phyloP scores from a whole-genome alignment of 805 yeast species.

The Huiozyma naganishii region DNA sequence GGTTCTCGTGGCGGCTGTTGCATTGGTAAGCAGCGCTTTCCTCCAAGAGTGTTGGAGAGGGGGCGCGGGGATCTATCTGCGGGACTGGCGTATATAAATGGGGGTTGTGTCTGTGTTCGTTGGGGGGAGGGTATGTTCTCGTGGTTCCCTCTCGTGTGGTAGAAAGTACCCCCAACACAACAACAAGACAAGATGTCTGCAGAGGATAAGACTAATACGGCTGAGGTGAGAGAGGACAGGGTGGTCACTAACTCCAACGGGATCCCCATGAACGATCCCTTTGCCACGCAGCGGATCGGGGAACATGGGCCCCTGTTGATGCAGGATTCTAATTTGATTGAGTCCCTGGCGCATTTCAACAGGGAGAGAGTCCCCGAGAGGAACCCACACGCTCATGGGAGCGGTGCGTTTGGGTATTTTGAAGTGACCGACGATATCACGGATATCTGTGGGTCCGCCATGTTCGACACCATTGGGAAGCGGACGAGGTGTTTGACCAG shows the following conservation, averaged over 20 bases:
- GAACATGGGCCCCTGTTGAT: slow-evolving; percentile 68
- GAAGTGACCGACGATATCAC: slow-evolving; percentile 81
- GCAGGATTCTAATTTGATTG: slow-evolving; percentile 75
- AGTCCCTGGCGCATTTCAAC: slow-evolving; percentile 77
- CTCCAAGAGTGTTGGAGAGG: background rate
- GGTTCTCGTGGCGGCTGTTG: no score
- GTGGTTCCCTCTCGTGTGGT: background rate
- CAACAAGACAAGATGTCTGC: background rate
- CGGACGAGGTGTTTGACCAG: slow-evolving; percentile 63
- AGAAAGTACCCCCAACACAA: background rate
- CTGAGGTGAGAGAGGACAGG: slow-evolving; percentile 32
- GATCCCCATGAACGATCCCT: slow-evolving; percentile 64
- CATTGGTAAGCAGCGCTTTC: no score
- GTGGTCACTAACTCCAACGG: slow-evolving; percentile 65
- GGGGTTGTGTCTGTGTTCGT: background rate
- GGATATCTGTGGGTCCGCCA: slow-evolving; percentile 58
- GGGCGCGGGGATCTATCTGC: background rate
- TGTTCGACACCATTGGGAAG: slow-evolving; percentile 67
- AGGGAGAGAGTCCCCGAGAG: slow-evolving; percentile 87
- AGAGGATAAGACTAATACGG: slow-evolving; percentile 18
- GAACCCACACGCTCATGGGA: slow-evolving; percentile 89
- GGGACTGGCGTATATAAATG: background rate
- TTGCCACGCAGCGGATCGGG: slow-evolving; percentile 67
- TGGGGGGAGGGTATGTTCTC: background rate
- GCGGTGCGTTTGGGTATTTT: slow-evolving; percentile 81